These are phyloP conservation scores for Davidsoniella eucalypti DNA, from an alignment of 2,329 filamentous ascomycete species.

Conservation along the genomic window DNA sequence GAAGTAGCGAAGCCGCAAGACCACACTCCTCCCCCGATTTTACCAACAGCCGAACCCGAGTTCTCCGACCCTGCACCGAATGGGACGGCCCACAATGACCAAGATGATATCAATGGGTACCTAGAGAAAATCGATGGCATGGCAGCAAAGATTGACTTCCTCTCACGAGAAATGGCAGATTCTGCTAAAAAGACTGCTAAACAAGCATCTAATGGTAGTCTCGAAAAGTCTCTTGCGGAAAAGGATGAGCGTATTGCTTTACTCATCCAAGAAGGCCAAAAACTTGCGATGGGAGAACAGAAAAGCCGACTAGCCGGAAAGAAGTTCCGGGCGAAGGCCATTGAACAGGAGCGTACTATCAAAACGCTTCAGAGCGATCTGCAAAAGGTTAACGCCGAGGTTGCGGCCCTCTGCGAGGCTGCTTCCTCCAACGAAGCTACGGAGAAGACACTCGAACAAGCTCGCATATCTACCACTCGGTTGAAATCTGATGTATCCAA, in stretches of 20 bases:
- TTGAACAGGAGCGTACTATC: constrained; percentile 48
- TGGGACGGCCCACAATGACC: constrained; percentile 46
- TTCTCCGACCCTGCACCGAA: neutral
- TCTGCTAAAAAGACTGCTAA: constrained; percentile 52
- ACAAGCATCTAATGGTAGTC: constrained; percentile 44
- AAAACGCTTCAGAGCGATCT: constrained; percentile 36
- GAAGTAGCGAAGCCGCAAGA: neutral
- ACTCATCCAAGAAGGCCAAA: constrained; percentile 83
- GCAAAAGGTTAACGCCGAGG: neutral
- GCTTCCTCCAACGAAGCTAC: constrained; percentile 23
- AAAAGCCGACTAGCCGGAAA: constrained; percentile 72
- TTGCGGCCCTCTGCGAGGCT: constrained; percentile 16
- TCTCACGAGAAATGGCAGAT: constrained; percentile 65
- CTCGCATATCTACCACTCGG: constrained; percentile 17
- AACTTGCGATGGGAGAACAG: constrained; percentile 70
- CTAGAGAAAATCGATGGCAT: constrained; percentile 83
- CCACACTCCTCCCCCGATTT: neutral
- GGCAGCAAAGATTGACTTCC: constrained; percentile 77
- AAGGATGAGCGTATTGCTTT: constrained; percentile 82
- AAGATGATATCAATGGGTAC: constrained; percentile 51
- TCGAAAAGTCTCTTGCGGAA: constrained; percentile 67
- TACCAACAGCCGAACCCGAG: neutral
- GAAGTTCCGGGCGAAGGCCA: constrained; percentile 52
- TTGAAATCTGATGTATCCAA: constrained; percentile 30
- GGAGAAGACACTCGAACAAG: constrained; percentile 28